A percentile compares a stretch with the other conserved stretches of the same genome.
These are phyloP conservation scores for Rhizophora mangle DNA, from an alignment of 345 rosid genomes.

Conservation along the genomic window DNA sequence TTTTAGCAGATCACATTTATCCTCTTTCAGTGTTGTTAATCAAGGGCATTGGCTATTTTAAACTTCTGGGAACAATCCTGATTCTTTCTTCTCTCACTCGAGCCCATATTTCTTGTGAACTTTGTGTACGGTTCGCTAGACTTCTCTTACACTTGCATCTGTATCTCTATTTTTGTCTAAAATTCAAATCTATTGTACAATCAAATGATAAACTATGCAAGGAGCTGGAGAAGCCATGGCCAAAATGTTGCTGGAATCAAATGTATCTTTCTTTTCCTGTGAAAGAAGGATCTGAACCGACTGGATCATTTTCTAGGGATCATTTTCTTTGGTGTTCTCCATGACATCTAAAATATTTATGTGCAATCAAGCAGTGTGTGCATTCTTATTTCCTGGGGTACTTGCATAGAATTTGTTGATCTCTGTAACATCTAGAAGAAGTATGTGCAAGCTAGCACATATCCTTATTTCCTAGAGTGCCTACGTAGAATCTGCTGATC, in stretches of 20 bases:
- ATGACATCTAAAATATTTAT: neutral
- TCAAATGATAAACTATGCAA: neutral
- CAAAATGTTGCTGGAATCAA: neutral
- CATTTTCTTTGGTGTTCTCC: too few species aligned
- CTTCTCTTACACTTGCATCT: too few species aligned
- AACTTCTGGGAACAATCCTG: neutral
- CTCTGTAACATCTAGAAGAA: neutral
- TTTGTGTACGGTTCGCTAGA: neutral
- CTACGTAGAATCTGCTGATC: neutral
- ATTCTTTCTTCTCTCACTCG: neutral
- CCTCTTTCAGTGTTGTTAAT: slow-evolving; percentile 3
- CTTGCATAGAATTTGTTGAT: neutral
- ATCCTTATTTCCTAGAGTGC: neutral
- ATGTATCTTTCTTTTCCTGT: neutral
- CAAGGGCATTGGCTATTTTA: neutral
- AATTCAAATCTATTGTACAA: too few species aligned
- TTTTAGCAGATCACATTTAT: neutral
- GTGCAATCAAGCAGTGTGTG: neutral
- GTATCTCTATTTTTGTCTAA: too few species aligned
- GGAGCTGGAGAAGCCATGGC: neutral
- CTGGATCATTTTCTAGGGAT: too few species aligned
- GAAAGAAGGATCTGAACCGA: too few species aligned
- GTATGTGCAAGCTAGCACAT: neutral
- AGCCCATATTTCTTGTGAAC: neutral
- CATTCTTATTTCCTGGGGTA: neutral